These are phyloP conservation scores for Penicillium fuscoglaucum DNA, from an alignment of 2,329 filamentous ascomycete species.

Conservation along the genomic window DNA sequence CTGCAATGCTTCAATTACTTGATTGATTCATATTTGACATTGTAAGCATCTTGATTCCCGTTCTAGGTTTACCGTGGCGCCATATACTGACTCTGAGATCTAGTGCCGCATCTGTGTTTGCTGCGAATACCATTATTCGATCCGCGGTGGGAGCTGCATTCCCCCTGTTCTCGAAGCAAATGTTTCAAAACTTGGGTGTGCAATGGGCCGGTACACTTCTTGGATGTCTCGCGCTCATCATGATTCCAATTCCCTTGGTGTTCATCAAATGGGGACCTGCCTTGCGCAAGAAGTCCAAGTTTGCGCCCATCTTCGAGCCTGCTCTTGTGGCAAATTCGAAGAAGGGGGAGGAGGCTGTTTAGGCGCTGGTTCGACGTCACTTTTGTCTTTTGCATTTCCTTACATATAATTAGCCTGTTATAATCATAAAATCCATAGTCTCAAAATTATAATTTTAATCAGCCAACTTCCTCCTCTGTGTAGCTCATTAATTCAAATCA, in stretches of 20 bases:
- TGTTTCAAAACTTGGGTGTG: constrained; percentile 41
- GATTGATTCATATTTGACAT: constrained; percentile 42
- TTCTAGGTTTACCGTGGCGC: no score
- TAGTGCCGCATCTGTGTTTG: constrained; percentile 41
- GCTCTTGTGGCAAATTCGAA: not conserved
- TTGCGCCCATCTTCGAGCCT: constrained; percentile 21
- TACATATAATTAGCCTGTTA: not conserved
- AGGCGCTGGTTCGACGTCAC: not conserved
- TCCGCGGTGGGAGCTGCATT: constrained; percentile 39
- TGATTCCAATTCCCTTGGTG: constrained; percentile 42
- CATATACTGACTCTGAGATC: not conserved
- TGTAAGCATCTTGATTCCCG: constrained; percentile 32
- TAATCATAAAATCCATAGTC: not conserved
- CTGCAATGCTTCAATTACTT: constrained; percentile 41
- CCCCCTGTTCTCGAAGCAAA: constrained; percentile 39
- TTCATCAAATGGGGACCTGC: constrained; percentile 35
- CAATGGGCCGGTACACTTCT: constrained; percentile 43
- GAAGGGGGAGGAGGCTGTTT: constrained; percentile 12
- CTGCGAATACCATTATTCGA: constrained; percentile 42
- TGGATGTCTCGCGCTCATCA: constrained; percentile 37
- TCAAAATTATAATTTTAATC: not conserved
- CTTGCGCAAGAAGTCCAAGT: constrained; percentile 32
- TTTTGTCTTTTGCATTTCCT: not conserved
- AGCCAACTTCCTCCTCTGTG: not conserved
- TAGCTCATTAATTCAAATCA: no score